phyloP scores from a whole-genome alignment of 192 early-diverging fungal species.

The Coemansia sp. region DNA sequence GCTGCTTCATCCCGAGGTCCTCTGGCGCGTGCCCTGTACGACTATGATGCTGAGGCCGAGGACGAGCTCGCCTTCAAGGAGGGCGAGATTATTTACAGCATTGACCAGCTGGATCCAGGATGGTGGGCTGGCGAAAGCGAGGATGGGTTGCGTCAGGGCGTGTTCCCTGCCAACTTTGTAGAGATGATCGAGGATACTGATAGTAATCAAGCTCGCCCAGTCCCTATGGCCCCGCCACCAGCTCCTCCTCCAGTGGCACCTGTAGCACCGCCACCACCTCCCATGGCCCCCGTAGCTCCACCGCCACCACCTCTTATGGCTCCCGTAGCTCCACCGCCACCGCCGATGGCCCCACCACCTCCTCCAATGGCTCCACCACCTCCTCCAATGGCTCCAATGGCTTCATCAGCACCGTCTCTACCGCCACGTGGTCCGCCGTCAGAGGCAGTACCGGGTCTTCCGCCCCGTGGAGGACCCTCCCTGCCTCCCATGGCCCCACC shows the following conservation, averaged over 20 bases:
- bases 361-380: slow-evolving; percentile 6
- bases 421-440: not conserved
- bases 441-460: slow-evolving; percentile 13
- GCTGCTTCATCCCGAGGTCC: slow-evolving; percentile 11
- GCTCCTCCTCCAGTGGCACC: slow-evolving; percentile 12
- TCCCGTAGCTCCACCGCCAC: slow-evolving; percentile 13
- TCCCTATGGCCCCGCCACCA: not conserved
- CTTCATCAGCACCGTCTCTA: slow-evolving; percentile 16
- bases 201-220: slow-evolving; percentile 1
- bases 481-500: slow-evolving; percentile 7
- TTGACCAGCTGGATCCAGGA: slow-evolving; percentile 82
- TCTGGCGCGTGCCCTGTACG: slow-evolving; percentile 64
- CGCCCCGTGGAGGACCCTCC: not conserved
- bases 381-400: not conserved
- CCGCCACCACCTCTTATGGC: slow-evolving; percentile 9
- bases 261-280: slow-evolving; percentile 15
- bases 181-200: slow-evolving; percentile 52
- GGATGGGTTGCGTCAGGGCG: slow-evolving; percentile 68
- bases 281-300: slow-evolving; percentile 14
- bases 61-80: slow-evolving; percentile 86
- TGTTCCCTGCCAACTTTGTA: slow-evolving; percentile 81
- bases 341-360: no score
- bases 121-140: slow-evolving; percentile 90
- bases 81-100: slow-evolving; percentile 74
- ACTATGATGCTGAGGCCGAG: slow-evolving; percentile 72